Evolutionary conservation across 2,329 filamentous ascomycete genomes (phyloP).

Genomic region (Pyricularia grisea): DNA sequence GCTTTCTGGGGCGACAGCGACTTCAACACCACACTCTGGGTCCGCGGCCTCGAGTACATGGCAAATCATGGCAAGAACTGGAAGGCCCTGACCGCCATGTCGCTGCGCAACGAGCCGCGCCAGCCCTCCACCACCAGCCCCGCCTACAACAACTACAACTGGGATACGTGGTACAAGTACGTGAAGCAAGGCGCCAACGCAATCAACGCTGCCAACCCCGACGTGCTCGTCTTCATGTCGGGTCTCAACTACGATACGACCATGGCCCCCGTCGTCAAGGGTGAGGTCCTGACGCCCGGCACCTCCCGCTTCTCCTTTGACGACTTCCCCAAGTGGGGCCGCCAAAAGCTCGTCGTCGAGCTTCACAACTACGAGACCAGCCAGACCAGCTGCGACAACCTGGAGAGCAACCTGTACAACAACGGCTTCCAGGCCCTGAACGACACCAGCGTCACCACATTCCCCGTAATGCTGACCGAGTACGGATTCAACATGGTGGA

Average conservation of each 20-base stretch:
- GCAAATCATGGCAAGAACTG: conserved; percentile 32
- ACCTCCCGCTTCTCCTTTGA: conserved; percentile 24
- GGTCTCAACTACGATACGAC: conserved; percentile 39
- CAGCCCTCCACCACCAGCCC: conserved; percentile 17
- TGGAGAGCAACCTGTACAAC: conserved; percentile 19
- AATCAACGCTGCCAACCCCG: conserved; percentile 33
- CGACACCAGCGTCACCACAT: conserved; percentile 21
- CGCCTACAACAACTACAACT: conserved; percentile 28
- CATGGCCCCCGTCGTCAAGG: conserved; percentile 30
- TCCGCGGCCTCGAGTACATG: conserved; percentile 42
- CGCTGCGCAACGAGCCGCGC: conserved; percentile 34
- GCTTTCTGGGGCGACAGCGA: conserved; percentile 42
- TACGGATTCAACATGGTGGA: conserved; percentile 23
- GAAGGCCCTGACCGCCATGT: conserved; percentile 29
- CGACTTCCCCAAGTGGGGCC: conserved; percentile 27
- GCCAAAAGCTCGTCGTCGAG: conserved; percentile 37
- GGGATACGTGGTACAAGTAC: conserved; percentile 36
- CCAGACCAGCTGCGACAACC: conserved; percentile 11
- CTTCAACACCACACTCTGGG: conserved; percentile 44
- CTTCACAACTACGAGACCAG: conserved; percentile 38
- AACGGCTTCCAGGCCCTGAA: conserved; percentile 45
- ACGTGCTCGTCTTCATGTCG: conserved; percentile 38
- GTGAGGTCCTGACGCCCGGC: conserved; percentile 29
- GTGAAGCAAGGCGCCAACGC: conserved; percentile 29
- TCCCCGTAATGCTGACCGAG: conserved; percentile 20